A percentile compares a stretch with the other conserved stretches of the same genome.
Conservation (phyloP, 2,329 filamentous ascomycete species). For the Cyphellophora attinorum region DNA sequence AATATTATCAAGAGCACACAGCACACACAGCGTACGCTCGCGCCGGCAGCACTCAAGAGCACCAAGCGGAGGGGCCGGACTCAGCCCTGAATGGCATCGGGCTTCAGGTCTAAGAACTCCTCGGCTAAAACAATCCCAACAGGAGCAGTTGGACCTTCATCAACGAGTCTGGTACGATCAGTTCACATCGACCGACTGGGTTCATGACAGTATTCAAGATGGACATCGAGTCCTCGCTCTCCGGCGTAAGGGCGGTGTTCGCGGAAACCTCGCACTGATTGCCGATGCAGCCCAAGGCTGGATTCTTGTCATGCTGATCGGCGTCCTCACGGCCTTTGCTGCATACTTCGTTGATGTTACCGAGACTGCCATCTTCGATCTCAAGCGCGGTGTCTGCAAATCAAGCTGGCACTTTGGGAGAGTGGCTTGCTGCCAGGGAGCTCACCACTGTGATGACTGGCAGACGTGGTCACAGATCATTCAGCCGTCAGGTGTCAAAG, state of each 20-base stretch:
- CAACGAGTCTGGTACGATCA: constrained; percentile 98
- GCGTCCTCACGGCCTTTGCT: constrained; percentile 70
- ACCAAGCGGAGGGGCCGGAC: constrained; percentile 7
- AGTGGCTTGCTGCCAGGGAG: constrained; percentile 53
- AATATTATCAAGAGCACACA: constrained; percentile 16
- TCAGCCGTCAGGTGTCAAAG: constrained; percentile 36
- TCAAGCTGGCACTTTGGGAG: constrained; percentile 63
- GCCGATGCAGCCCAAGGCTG: constrained; percentile 89
- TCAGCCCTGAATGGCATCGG: constrained; percentile 13
- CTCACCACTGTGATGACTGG: constrained; percentile 50
- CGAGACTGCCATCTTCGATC: constrained; percentile 77
- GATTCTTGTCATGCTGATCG: constrained; percentile 85
- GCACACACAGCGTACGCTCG: constrained; percentile 12
- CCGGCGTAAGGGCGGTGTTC: constrained; percentile 70
- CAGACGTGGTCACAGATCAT: constrained; percentile 57
- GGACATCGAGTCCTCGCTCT: constrained; percentile 80
- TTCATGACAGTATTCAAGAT: constrained; percentile 93
- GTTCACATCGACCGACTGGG: constrained; percentile 96
- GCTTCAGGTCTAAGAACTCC: constrained; percentile 16
- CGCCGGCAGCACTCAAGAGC: constrained; percentile 9
- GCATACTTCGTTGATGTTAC: constrained; percentile 86
- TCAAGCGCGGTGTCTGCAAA: constrained; percentile 80
- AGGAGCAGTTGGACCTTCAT: constrained; percentile 59
- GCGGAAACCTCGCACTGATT: constrained; percentile 64
- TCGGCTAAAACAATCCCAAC: constrained; percentile 26